A percentile compares a stretch with the other conserved stretches of the same genome.
phyloP scores from a whole-genome alignment of 768 basidiomycete species.

The Cytidiella melzeri region DNA sequence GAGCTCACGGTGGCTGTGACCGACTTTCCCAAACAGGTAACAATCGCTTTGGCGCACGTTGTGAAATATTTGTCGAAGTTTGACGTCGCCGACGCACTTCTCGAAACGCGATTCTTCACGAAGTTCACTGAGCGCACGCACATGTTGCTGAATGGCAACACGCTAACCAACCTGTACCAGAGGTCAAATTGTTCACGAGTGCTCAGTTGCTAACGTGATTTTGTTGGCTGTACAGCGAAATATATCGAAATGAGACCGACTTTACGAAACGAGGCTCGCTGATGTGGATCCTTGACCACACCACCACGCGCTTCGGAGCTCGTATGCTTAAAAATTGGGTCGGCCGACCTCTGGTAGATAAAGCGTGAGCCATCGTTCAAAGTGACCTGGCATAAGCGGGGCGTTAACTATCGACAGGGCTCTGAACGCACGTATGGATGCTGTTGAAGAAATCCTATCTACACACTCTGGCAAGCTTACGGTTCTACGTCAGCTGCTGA shows the following conservation, averaged over 20 bases:
- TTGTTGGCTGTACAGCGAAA: conserved; percentile 47
- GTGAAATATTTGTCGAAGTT: conserved; percentile 69
- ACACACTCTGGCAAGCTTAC: conserved; percentile 58
- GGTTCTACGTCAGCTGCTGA: conserved; percentile 63
- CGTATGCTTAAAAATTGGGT: conserved; percentile 83
- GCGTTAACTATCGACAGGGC: too few relatives aligned
- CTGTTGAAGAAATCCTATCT: conserved; percentile 74
- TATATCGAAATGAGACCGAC: conserved; percentile 90
- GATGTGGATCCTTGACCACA: conserved; percentile 81
- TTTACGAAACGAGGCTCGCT: conserved; percentile 67
- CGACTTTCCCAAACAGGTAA: conserved; percentile 63
- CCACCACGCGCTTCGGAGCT: conserved; percentile 84
- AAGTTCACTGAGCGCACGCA: conserved; percentile 71
- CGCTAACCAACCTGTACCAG: conserved; percentile 72
- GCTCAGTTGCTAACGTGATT: too few relatives aligned
- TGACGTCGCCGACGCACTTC: conserved; percentile 70
- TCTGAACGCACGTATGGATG: conserved; percentile 72
- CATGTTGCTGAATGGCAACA: conserved; percentile 88
- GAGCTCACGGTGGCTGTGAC: conserved; percentile 54
- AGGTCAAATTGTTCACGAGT: too few relatives aligned
- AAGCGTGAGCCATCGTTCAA: conserved; percentile 34
- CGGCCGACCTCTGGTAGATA: conserved; percentile 75
- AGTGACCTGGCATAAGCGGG: too few relatives aligned
- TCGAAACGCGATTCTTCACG: conserved; percentile 72
- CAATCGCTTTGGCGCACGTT: conserved; percentile 67